Base-by-base conservation (phyloP, 1,139 yeast genomes). In the Magnusiomyces magnusii region DNA sequence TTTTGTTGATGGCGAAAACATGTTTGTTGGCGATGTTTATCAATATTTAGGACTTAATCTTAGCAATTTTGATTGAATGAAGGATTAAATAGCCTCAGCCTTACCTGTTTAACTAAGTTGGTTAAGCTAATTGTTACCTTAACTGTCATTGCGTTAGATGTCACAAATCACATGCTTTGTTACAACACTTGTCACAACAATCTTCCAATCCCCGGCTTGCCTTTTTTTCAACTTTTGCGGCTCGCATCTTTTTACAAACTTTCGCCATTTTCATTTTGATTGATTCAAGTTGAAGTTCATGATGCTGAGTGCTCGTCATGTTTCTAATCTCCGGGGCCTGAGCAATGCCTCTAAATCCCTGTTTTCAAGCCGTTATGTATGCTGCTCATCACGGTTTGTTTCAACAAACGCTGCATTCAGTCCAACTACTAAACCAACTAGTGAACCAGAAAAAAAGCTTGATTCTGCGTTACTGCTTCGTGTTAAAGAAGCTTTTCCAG, bases 401-500 rank as follows among this genome's bases (percentile, higher is more conserved):
- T 15, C 44, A 3, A 15, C 19, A 39, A 39, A 39, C 19, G 17
- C 44, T 39, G 3, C 44, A 39, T 39, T 39, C 19, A 17, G 5
- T 39, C 36, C 7, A 31, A 31, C 13, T 31, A 7, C 36, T 31
- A 13, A 31, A 31, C 7, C 7, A 7, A 7, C 36, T 31, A 31
- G 7, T 31, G 10, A 7, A 31, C 13, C 36, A 31, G 19, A 10
- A 5, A 5, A 19, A 44, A 50, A 23, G 15, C 49, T 41, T 23
- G 39, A n/a, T 15, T 39, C 55, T 19, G 13, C 49, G 5, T 19
- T 52, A 25, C 34, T 52, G 34, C 9, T 27, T 10, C 47, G 36
- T 2, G n/a, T 52, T 36, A 52, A 52, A 25, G 19, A 19, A 3
- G 39, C 28, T 13, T 52, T 52, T 24, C 55, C 55, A n/a, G 55